phyloP scores from a whole-genome alignment of 805 yeast species.

The Pichia insulana region DNA sequence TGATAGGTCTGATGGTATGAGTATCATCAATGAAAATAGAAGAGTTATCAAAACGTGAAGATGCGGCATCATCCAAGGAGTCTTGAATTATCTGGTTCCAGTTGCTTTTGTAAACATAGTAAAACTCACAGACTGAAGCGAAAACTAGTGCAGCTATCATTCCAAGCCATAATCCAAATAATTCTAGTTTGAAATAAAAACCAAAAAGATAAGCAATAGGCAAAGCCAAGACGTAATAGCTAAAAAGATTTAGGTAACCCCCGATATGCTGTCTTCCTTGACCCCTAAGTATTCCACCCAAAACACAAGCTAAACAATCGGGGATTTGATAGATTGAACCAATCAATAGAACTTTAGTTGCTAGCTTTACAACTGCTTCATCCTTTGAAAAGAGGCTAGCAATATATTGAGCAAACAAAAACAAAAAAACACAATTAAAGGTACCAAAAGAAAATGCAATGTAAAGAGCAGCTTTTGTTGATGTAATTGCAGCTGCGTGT shows the following conservation, averaged over 20 bases:
- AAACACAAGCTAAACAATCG: constrained; percentile 61
- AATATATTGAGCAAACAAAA: constrained; percentile 33
- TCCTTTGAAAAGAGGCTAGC: constrained; percentile 56
- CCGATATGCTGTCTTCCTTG: constrained; percentile 67
- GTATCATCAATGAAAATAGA: constrained; percentile 3
- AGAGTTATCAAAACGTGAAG: background rate
- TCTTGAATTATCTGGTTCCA: constrained; percentile 25
- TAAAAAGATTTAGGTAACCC: constrained; percentile 45
- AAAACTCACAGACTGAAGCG: constrained; percentile 38
- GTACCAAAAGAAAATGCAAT: constrained; percentile 31
- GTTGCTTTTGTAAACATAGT: constrained; percentile 22
- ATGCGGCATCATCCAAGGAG: constrained; percentile 21
- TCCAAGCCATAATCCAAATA: constrained; percentile 61
- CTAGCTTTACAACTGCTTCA: constrained; percentile 42
- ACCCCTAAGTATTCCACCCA: constrained; percentile 72
- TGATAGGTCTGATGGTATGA: constrained; percentile 10
- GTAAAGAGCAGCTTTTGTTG: constrained; percentile 30
- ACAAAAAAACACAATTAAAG: constrained; percentile 39
- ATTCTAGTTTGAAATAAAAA: constrained; percentile 39
- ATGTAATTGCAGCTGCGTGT: constrained; percentile 29
- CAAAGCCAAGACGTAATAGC: constrained; percentile 55
- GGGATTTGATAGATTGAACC: constrained; percentile 62
- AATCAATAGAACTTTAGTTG: constrained; percentile 47
- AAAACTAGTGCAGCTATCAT: constrained; percentile 43
- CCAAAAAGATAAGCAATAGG: constrained; percentile 51